Base-by-base conservation (phyloP, 2,329 filamentous ascomycete species). In the Tolypocladium paradoxum region DNA sequence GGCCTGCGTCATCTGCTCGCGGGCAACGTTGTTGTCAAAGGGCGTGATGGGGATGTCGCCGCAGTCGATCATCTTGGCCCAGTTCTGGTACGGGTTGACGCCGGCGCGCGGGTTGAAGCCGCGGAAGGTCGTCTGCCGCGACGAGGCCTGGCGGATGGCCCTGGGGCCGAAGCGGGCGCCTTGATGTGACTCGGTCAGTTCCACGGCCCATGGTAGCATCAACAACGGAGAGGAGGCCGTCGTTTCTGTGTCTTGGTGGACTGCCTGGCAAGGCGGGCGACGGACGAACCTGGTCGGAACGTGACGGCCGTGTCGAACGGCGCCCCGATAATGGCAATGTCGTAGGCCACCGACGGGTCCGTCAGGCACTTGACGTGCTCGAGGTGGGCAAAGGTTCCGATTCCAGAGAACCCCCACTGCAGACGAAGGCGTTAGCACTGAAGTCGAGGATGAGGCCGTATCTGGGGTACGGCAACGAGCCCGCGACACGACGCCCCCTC, bases 21-120 rank as follows among this genome's bases (percentile, higher is more conserved):
- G 73, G 0, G 91, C 91, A 18, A 95, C 75, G 1, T 76, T 82
- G 66, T 96, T 96, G 72, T 96, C 90, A 61, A 95, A 85, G 0
- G 90, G 90, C 0, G 86, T 88, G 59, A 95, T 77, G 31, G 91
- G 90, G 53, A 96, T 90, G 66, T 96, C 91, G 48, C 91, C 91
- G 68, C 91, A 96, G 73, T 96, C 91, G 50, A 92, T 75, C 55
- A 96, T 82, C 49, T 80, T 89, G 9, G 90, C 85, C 81, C 88
- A 92, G 62, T 81, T 85, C 65, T 85, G 58, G 71, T 93, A 96
- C 0, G 91, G 90, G 68, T 96, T 96, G 59, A 96, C 78, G 38
- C 78, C 79, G 2, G 89, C 90, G 24, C 90, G 83, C 2, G 87
- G 81, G 70, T 96, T 96, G 78, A 87, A 73, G 64, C 86, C 87